Base-by-base conservation (phyloP, 768 basidiomycete species). In the Russula compacta region DNA sequence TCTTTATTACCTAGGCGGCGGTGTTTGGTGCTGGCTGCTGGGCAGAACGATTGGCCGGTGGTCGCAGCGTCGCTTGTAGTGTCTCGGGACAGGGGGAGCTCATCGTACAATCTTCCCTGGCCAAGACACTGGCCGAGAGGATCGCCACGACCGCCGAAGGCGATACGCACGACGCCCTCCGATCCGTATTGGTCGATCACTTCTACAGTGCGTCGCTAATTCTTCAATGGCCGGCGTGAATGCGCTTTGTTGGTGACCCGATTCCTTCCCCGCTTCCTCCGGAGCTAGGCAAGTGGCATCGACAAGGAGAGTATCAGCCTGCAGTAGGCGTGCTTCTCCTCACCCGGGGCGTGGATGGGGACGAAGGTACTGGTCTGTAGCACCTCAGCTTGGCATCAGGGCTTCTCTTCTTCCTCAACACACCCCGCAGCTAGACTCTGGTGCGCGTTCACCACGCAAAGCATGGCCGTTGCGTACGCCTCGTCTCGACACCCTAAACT, bases 371-470 rank as follows among this genome's bases (percentile, higher is more conserved):
- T 44, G 24, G 56, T 65, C 7, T 33, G 66, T 65, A 33, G 24
- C n/a, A 6, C 14, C 38, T 49, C 44, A 24, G 2, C 49, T 42
- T 11, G 2, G 14, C 53, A 11, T 11, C 17, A 9, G 4, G 36
- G 33, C 15, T 14, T 14, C 11, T 19, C 11, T 29, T 35, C 17
- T 29, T 42, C 29, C 43, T 53, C 32, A 54, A 35, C n/a, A 32
- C 17, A 21, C 15, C 1, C 42, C 49, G 32, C 48, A 87, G 89
- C 79, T 35, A 82, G 87, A 38, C 72, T 91, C 40, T 92, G 88
- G 87, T 91, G 89, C 68, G 87, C 83, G 43, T 92, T 92, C 72
- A 92, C 90, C 7, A 85, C 90, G 29, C 76, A 82, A 19, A 88
- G 86, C 69, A 90, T 92, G 88, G 87, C 89, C 0, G 76, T 92